Percentiles rank a stretch among this genome's conserved stretches.
Conservation (phyloP, 352 stramenopile genomes). For the Globisporangium alternatum region DNA sequence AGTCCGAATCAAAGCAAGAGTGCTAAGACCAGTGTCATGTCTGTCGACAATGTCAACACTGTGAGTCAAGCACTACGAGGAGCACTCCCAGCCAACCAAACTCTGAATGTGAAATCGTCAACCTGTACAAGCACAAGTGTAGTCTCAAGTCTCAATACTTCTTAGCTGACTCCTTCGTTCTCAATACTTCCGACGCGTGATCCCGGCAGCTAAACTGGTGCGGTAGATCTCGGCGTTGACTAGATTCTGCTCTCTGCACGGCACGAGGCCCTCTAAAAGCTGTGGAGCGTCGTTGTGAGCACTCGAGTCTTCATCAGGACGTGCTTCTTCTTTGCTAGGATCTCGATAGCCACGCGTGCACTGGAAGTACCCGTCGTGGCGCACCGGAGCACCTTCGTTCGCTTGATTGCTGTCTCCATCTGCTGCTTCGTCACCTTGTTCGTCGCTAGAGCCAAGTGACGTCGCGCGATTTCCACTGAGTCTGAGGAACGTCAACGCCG, state of each 20-base stretch:
- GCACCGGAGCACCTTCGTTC: conserved; percentile 18
- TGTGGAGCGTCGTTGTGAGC: background rate
- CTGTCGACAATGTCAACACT: no score
- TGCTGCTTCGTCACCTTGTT: background rate
- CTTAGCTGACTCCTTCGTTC: background rate
- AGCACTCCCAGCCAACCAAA: no score
- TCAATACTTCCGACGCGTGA: conserved; percentile 5
- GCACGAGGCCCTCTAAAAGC: conserved; percentile 15
- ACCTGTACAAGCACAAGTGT: no score
- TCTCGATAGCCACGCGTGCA: conserved; percentile 21
- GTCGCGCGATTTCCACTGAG: conserved; percentile 43
- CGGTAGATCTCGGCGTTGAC: conserved; percentile 21
- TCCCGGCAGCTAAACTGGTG: background rate
- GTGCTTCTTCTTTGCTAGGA: background rate
- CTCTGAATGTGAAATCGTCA: background rate
- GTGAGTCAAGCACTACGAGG: no score
- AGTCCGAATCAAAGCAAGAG: conserved; percentile 12
- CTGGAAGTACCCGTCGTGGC: conserved; percentile 58
- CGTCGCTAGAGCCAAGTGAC: background rate
- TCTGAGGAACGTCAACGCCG: conserved; percentile 39
- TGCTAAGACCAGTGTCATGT: background rate
- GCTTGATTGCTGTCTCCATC: background rate
- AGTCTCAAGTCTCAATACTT: background rate
- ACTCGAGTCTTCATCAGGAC: background rate
- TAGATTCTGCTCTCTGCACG: conserved; percentile 23